Base-by-base conservation (phyloP, 2,329 filamentous ascomycete species). In the Gyromitra esculenta region DNA sequence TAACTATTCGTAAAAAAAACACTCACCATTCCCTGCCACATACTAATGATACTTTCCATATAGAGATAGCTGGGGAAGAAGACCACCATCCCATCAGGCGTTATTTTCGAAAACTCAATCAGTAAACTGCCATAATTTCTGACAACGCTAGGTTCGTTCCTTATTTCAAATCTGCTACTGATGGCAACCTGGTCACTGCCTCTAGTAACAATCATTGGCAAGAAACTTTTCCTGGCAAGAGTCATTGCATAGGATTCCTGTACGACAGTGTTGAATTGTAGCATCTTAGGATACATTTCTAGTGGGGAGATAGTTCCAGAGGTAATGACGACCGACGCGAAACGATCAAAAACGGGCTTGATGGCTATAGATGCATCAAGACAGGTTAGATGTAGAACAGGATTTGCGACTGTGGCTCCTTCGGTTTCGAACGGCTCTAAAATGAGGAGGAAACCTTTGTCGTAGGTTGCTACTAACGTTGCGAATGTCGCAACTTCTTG, bases 271-370 rank as follows among this genome's bases (percentile, higher is more conserved):
- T 88, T 88, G 84, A 99, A 99, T 68, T 93, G 92, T 35, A 99
- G 90, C 94, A 99, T 99, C 82, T 97, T 97, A 0, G 96, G 96
- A 82, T 99, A 99, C 92, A 99, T 99, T 83, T 99, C 96, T 2
- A 99, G 85, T 0, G 96, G 96, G 0, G 96, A 98, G 77, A 99
- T 93, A 1, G 96, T 99, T 78, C 96, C 96, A 0, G 96, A 98
- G 0, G 96, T 99, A 82, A 99, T 98, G 82, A 99, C 97, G 79
- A 99, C 96, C 0, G 96, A 98, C 83, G 93, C 94, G 83, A 99
- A 99, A 66, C 96, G 91, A 76, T 99, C 95, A 82, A 99, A 97
- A 4, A 99, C 95, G 0, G 96, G 96, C 78, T 96, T 96, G 82
- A 99, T 99, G 54, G 96, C 96, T 79, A 99, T 99, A 0, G 96